Base-by-base conservation (phyloP, 306 rosid genomes). In the Dalbergia cochinchinensis region DNA sequence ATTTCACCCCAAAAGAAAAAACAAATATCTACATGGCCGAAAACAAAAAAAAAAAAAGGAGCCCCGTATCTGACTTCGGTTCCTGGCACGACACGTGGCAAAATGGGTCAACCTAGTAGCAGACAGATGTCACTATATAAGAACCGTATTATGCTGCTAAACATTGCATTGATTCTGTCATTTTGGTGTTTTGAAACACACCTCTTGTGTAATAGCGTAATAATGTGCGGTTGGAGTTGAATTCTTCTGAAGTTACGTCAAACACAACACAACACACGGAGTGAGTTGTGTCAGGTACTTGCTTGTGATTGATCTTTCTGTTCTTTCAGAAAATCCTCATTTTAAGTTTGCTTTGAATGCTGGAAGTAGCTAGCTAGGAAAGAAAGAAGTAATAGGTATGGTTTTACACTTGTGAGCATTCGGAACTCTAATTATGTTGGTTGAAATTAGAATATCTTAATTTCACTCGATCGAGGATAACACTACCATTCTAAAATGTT, bases 61-160 rank as follows among this genome's bases (percentile, higher is more conserved):
- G n/a, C 8, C 70, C 70, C 31, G 13, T 66, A 39, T 41, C n/a
- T 41, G 35, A 72, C 37, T 5, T 72, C 15, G 6, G 37, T 57
- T 55, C 66, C 22, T 39, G 11, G 66, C 13, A 57, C 18, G 53
- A 55, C 66, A 73, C 54, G 68, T 74, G 69, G 80, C 20, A 61
- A 44, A 60, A 60, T 8, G 35, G 79, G 71, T 47, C 47, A 75
- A 75, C 31, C 62, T 61, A 45, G 70, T 45, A 62, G 16, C 19
- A 47, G 79, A 75, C 69, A 73, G 6, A 39, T 73, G 71, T 76
- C 59, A 8, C 16, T 76, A 76, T 62, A 45, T 63, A 64, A 42
- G 58, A 19, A 19, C 60, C 64, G 34, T n/a, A 50, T 50, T n/a
- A 50, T 4, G 47, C 37, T 37, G 58, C 69, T 8, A 47, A 33